Evolutionary conservation across 1,284 basidiomycete species (phyloP).

Genomic region (Laetiporus sulphureus): DNA sequence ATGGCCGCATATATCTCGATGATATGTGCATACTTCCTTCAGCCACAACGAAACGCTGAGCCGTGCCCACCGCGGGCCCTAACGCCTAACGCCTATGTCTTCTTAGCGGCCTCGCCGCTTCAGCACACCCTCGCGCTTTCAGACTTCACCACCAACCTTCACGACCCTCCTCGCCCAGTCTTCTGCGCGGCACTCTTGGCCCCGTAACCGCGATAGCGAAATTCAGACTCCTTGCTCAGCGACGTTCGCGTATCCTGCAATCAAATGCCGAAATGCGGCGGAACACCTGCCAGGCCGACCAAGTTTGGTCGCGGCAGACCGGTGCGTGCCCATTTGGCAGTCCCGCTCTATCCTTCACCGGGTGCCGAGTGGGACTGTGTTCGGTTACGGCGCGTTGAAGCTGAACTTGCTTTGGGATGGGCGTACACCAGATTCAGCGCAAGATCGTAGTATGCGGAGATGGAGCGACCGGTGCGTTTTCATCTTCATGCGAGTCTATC

Average conservation of each 20-base stretch:
- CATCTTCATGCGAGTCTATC: constrained; percentile 2
- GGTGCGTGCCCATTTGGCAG: constrained; percentile 16
- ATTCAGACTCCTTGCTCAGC: too few relatives aligned
- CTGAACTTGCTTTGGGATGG: not conserved
- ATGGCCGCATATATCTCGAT: too few relatives aligned
- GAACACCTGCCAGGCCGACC: constrained; percentile 3
- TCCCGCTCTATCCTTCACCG: not conserved
- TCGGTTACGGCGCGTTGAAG: not conserved
- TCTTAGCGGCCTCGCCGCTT: not conserved
- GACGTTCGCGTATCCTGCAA: too few relatives aligned
- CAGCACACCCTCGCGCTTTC: not conserved
- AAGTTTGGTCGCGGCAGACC: constrained; percentile 16
- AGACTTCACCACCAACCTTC: too few relatives aligned
- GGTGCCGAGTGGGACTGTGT: not conserved
- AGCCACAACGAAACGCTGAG: too few relatives aligned
- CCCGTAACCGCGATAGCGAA: too few relatives aligned
- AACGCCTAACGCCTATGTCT: too few relatives aligned
- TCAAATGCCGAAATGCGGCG: constrained; percentile 7
- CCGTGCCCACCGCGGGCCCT: too few relatives aligned
- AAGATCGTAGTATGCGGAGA: constrained; percentile 87
- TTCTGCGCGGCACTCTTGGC: too few relatives aligned
- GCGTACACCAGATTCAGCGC: constrained; percentile 53
- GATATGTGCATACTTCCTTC: too few relatives aligned
- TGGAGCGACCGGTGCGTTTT: constrained; percentile 75
- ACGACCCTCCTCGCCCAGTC: too few relatives aligned